Conservation (phyloP, 2,329 filamentous ascomycete species). For the Geosmithia putterillii region DNA sequence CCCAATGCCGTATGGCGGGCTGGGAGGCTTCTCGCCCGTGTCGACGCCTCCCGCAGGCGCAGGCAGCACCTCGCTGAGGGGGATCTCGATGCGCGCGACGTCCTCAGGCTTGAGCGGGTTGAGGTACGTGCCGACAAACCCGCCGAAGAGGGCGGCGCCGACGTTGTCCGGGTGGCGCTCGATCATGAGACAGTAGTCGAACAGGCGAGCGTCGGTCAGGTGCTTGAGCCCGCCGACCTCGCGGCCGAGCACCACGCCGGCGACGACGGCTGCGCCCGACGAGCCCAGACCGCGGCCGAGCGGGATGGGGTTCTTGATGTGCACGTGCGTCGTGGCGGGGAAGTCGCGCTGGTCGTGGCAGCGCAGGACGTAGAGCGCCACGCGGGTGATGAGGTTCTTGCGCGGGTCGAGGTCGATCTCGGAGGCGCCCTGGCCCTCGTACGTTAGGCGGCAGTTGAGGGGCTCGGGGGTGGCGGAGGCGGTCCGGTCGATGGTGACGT, state of each 20-base stretch:
- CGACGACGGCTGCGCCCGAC: slow-evolving; percentile 89
- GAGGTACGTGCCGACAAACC: slow-evolving; percentile 92
- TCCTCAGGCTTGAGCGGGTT: slow-evolving; percentile 86
- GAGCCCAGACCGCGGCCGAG: slow-evolving; percentile 88
- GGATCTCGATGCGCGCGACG: slow-evolving; percentile 82
- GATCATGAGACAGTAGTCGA: slow-evolving; percentile 98
- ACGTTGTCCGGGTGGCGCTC: slow-evolving; percentile 90
- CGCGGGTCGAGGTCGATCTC: slow-evolving; percentile 65
- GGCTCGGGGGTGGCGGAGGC: slow-evolving; percentile 39
- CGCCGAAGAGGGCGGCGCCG: slow-evolving; percentile 86
- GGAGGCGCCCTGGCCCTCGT: slow-evolving; percentile 70
- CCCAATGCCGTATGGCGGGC: slow-evolving; percentile 84
- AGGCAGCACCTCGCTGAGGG: slow-evolving; percentile 84
- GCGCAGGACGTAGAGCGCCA: slow-evolving; percentile 85
- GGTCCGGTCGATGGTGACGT: slow-evolving; percentile 60
- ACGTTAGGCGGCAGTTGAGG: slow-evolving; percentile 81
- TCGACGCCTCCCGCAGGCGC: slow-evolving; percentile 83
- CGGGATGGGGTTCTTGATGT: slow-evolving; percentile 92
- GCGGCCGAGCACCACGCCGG: slow-evolving; percentile 85
- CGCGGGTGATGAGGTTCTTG: slow-evolving; percentile 84
- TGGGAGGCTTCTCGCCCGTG: slow-evolving; percentile 74
- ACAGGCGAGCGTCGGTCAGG: slow-evolving; percentile 66
- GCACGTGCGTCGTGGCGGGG: slow-evolving; percentile 75
- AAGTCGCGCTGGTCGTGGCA: slow-evolving; percentile 83
- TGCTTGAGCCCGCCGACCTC: slow-evolving; percentile 68